Evolutionary conservation across 1,284 basidiomycete genomes (phyloP), one percentile per base, ranked within the genome.

Genomic region (Cutaneotrichosporon cutaneum): DNA sequence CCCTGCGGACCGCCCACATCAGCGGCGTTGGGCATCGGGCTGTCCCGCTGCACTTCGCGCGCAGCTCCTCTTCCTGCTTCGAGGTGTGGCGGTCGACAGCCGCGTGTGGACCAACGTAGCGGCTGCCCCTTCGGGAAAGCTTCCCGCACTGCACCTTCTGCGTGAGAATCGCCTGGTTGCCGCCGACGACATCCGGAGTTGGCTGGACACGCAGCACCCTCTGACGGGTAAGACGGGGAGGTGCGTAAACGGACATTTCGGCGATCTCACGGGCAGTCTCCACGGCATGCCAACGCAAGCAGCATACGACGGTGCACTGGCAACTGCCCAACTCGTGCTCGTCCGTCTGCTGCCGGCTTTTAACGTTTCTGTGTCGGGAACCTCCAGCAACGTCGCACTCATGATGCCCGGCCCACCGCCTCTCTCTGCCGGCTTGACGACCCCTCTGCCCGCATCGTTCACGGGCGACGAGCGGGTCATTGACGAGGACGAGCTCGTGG

Each of bases 41-140:
- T 61, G 56, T 6, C 73, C 77, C 3, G 58, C 68, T 2, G 75
- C 67, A 16, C 68, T 78, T 9, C 69, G 75, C 6, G 68, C 71
- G 1, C 77, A 78, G 54, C 70, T 78, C 0, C 62, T 78, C 11
- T 73, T 78, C 64, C 63, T 78, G 4, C 66, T 78, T 8, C 68
- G 76, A 6, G 64, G 70, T 7, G 59, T 72, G 5, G 52, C 60
- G 0, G 67, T 76, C 11, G 47, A 53, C 3, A 75, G 77, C 64
- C 60, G 70, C 27, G 56, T 63, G 0, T 80, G 77, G 77, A 24
- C 60, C 0, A 73, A 75, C 57, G 69, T 66, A 27, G 52, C 54
- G 7, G 62, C 76, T 0, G 75, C 75, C 1, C 78, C 76, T 0
- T 64, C 63, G 13, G 72, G 72, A 16, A 67, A 56, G 39, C 61